These are phyloP conservation scores for Chaetomidium leptoderma DNA, from an alignment of 495 filamentous ascomycete genomes.

Conservation along the genomic window DNA sequence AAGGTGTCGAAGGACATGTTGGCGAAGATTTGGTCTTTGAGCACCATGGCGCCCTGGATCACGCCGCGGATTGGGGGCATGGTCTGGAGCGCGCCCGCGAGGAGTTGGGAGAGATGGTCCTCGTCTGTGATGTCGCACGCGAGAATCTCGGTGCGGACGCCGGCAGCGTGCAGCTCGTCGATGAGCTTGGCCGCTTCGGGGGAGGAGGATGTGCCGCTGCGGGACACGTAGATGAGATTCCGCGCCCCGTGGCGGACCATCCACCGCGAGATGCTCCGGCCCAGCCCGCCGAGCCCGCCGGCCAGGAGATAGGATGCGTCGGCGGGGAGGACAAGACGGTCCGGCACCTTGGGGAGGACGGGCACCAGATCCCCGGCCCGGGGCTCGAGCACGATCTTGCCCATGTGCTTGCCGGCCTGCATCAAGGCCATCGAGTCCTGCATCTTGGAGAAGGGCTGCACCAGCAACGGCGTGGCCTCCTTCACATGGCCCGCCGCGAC, in stretches of 20 bases:
- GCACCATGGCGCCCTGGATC: constrained; percentile 51
- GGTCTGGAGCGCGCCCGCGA: constrained; percentile 24
- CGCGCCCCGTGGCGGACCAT: constrained; percentile 54
- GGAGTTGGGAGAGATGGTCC: constrained; percentile 27
- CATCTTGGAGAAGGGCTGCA: too few relatives aligned
- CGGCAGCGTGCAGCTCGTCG: constrained; percentile 26
- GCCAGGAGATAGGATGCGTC: constrained; percentile 55
- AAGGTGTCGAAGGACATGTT: constrained; percentile 39
- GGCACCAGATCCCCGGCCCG: too few relatives aligned
- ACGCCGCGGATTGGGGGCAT: constrained; percentile 41
- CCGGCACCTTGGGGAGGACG: too few relatives aligned
- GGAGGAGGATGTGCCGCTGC: constrained; percentile 44
- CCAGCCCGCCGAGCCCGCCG: constrained; percentile 60
- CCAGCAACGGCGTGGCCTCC: neutral
- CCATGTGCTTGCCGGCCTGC: constrained; percentile 47
- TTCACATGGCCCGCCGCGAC: neutral
- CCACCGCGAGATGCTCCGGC: constrained; percentile 53
- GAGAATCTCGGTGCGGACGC: constrained; percentile 37
- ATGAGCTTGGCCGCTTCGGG: constrained; percentile 27
- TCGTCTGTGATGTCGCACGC: constrained; percentile 39
- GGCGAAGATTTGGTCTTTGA: constrained; percentile 41
- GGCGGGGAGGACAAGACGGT: too few relatives aligned
- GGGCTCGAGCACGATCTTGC: constrained; percentile 49
- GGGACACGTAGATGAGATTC: constrained; percentile 53
- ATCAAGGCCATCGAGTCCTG: too few relatives aligned